Percentiles rank a stretch among this genome's conserved stretches.
phyloP scores from a whole-genome alignment of 2,329 filamentous ascomycete species.

The Diaporthe citrichinensis region DNA sequence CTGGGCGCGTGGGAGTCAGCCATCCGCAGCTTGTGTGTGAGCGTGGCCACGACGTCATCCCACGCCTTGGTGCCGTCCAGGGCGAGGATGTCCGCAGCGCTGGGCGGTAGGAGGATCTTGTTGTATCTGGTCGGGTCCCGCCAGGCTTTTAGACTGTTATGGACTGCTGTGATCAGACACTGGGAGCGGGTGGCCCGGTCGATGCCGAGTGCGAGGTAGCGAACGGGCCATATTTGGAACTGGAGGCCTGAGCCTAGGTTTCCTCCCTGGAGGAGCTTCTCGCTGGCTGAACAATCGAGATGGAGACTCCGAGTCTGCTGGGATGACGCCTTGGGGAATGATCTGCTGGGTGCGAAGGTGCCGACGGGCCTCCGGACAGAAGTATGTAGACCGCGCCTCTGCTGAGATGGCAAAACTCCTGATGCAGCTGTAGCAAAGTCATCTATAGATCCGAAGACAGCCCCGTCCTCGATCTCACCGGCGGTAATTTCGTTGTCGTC shows the following conservation, averaged over 20 bases:
- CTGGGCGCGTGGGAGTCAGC: constrained; percentile 46
- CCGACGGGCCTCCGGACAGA: neutral
- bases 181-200: constrained; percentile 74
- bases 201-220: constrained; percentile 74
- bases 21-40: constrained; percentile 68
- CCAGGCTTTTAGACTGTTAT: neutral
- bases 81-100: constrained; percentile 50
- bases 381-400: constrained; percentile 36
- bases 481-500: constrained; percentile 47
- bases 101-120: constrained; percentile 47
- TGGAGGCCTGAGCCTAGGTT: constrained; percentile 57
- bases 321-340: neutral
- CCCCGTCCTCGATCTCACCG: constrained; percentile 34
- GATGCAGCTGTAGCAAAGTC: constrained; percentile 17
- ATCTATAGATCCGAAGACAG: constrained; percentile 44
- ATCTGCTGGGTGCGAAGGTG: neutral
- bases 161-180: constrained; percentile 64
- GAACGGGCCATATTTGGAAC: constrained; percentile 53
- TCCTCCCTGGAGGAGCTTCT: constrained; percentile 67
- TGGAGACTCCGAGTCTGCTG: constrained; percentile 38
- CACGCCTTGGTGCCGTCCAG: constrained; percentile 12
- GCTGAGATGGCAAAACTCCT: neutral
- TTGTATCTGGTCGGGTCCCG: constrained; percentile 64
- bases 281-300: constrained; percentile 29
- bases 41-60: neutral